Base-by-base conservation (phyloP, 2,329 filamentous ascomycete species). In the Alternaria panax region DNA sequence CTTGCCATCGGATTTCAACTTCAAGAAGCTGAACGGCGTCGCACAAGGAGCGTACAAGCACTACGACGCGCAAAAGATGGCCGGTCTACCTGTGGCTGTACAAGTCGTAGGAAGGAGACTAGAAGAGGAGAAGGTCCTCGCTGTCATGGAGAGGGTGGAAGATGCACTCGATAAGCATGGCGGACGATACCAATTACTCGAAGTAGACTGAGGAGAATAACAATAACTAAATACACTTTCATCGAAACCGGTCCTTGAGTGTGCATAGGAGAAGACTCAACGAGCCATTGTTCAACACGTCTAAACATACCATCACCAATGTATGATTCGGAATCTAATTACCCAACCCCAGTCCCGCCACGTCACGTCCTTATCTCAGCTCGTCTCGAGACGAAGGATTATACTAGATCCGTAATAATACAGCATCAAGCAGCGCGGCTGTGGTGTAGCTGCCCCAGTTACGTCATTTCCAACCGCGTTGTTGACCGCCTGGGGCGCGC, bases 41-140 rank as follows among this genome's bases (percentile, higher is more conserved):
- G 92, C 92, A 0, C 84, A 84, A 58, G 92, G 93, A 3, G 93
- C 92, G 0, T 96, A 95, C 78, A 92, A 91, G 78, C 85, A 92
- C 68, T 97, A 97, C 75, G 87, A 97, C 75, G 88, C 92, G 0
- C 80, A 82, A 14, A 88, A 87, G 59, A 97, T 97, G 93, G 89
- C 92, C 46, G 93, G 93, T 0, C 81, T 97, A 40, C 94, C 94
- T 0, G 92, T 96, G 0, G 93, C 87, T 0, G 88, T 97, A 7
- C 93, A 97, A 78, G 84, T 96, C 24, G 89, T 96, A 0, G 92
- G 92, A 0, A 83, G 90, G 41, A 84, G 92, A 34, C 80, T 96
- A 69, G 89, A 95, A 73, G 93, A 97, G 76, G 92, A 97, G 80
- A 95, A 94, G 81, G 92, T 96, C 0, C 79, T 97, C 50, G 87